Conservation (phyloP, 306 rosid genomes). For the Lupinus albus region DNA sequence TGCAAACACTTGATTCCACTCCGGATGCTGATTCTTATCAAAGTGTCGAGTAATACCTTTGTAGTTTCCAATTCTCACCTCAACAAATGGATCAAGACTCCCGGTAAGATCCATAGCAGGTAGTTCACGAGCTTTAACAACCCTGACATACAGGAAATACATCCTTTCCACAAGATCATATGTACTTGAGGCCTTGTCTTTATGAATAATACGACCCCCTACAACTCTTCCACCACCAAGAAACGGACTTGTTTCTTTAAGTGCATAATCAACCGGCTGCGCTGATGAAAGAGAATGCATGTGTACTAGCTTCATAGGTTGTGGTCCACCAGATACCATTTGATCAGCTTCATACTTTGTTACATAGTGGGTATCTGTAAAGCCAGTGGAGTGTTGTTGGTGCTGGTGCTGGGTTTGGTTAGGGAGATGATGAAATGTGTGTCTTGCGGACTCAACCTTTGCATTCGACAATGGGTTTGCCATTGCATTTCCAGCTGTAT, state of each 20-base stretch:
- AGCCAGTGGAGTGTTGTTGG: constrained; percentile 48
- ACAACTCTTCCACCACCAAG: constrained; percentile 93
- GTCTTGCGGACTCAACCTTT: constrained; percentile 50
- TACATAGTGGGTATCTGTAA: constrained; percentile 51
- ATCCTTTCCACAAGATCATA: constrained; percentile 90
- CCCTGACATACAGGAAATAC: constrained; percentile 84
- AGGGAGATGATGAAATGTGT: constrained; percentile 74
- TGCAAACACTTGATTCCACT: constrained; percentile 85
- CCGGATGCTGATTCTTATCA: constrained; percentile 76
- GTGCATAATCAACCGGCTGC: constrained; percentile 78
- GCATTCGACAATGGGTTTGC: constrained; percentile 35
- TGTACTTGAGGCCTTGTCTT: constrained; percentile 77
- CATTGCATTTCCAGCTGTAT: constrained; percentile 26
- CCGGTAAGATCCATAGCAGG: constrained; percentile 84
- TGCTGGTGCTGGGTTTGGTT: constrained; percentile 46
- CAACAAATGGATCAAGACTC: constrained; percentile 85
- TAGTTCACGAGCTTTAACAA: constrained; percentile 85
- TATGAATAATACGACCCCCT: constrained; percentile 71
- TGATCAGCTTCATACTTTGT: constrained; percentile 59
- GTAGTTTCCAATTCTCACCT: constrained; percentile 83
- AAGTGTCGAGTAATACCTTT: constrained; percentile 80
- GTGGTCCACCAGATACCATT: constrained; percentile 61
- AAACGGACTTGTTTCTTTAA: constrained; percentile 90
- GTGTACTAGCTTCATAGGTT: constrained; percentile 59
- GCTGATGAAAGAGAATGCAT: constrained; percentile 60